Base-by-base conservation (phyloP, 83 land plant species). In the Diphasiastrum complanatum region DNA sequence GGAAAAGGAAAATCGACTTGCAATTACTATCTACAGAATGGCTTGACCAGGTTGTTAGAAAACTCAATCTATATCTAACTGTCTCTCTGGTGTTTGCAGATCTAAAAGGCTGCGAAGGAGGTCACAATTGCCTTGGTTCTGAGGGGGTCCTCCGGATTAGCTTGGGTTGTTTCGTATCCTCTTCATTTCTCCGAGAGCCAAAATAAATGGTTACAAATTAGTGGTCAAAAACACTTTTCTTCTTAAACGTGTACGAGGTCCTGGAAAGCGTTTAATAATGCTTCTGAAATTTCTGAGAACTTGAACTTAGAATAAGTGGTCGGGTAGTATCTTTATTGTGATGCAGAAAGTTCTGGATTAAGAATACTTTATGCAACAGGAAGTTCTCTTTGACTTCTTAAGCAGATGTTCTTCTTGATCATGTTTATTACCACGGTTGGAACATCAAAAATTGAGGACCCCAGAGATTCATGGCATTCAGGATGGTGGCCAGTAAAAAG, bases 111-210 rank as follows among this genome's bases (percentile, higher is more conserved):
- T 85, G 95, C 64, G 28, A 69, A 29, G 87, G 83, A 31, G 95
- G 38, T 2, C 53, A 30, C 31, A 72, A 85, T 50, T 88, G 95
- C 51, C 48, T 88, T 66, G 95, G 91, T 5, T 70, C 84, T 11
- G 87, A 88, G 62, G 87, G 90, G 31, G 95, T 85, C 18, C 83
- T 88, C 26, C 79, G 95, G 0, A 79, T 88, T 29, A 88, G 95
- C 80, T 53, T 88, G 28, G 95, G 95, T 4, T 85, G 87, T 64
- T 85, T 80, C 56, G 91, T 88, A 88, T 88, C 95, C 91, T 79
- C 64, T 58, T 14, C 23, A 18, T 41, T 33, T 28, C 19, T 3
- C 28, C 1, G 20, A 5, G 51, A n/a, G n/a, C n/a, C n/a, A n/a
- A n/a, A n/a, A n/a, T n/a, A n/a, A n/a, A n/a, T n/a, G n/a, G n/a